Base-by-base conservation (phyloP, 106 monocot genomes). In the Allium fistulosum region DNA sequence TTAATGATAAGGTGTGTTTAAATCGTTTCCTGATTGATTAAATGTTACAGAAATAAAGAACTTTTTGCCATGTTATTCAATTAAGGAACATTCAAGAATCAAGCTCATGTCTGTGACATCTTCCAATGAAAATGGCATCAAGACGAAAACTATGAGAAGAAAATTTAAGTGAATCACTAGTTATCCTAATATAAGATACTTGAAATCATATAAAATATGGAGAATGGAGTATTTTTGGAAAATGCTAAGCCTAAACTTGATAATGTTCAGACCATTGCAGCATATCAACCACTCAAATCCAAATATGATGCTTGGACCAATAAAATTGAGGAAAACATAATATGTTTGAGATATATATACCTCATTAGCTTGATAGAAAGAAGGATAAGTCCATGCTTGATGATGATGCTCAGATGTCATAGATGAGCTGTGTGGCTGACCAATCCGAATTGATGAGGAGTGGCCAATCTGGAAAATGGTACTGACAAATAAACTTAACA, bases 301-400 rank as follows among this genome's bases (percentile, higher is more conserved):
- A 37, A 37, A 37, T 4, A 37, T 37, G 37, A 4, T 5, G 37
- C 17, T 48, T 52, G 49, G 17, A 65, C 49, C 49, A 49, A 47
- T 17, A 67, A 52, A 16, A 67, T 26, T 51, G 15, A 51, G 4
- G 52, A 67, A 67, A 12, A 17, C 26, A 26, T 48, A 51, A 53
- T 9, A 66, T 0, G 48, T 13, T 63, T 52, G 10, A 46, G 46
- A 46, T 57, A 45, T 17, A 17, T 10, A 26, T 76, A 88, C 88
- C 88, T 84, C 80, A 69, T 22, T 53, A 10, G 52, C 48, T 6
- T 68, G 53, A 22, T 77, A 71, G 64, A 75, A 72, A 18, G 66
- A 51, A n/a, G 80, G 75, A 48, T 15, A 67, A 48, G 69, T 64
- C 78, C 75, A 76, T 49, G 56, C 28, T 49, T 64, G 70, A 65